Base-by-base conservation (phyloP, 768 basidiomycete species). In the Crucibulum laeve region DNA sequence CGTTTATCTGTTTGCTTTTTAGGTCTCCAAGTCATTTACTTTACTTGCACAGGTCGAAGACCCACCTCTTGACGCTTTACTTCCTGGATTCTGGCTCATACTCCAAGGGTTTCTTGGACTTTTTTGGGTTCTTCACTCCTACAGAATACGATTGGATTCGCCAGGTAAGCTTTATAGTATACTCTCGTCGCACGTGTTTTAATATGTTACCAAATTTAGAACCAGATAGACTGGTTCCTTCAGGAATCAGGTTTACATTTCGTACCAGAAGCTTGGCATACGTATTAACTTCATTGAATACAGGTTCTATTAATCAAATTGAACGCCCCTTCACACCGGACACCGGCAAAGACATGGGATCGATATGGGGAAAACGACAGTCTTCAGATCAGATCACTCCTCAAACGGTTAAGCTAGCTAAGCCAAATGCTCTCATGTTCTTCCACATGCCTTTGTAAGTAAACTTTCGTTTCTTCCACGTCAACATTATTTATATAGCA, bases 401-500 rank as follows among this genome's bases (percentile, higher is more conserved):
- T 0, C 58, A 70, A 38, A 61, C 63, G 18, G 63, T 67, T 53
- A 72, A 70, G 43, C 70, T 93, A 2, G 90, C 88, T 3, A 98
- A 96, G 62, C 95, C 95, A 1, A 97, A 97, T 55, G 95, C 91
- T 0, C 62, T 98, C 52, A 89, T 91, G 87, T 96, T 95, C 68
- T 97, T 96, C 82, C 95, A 98, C 53, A 98, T 99, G 37, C 95
- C 95, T 40, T 57, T 97, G 85, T 90, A 57, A 17, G 84, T 70
- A 17, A 37, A 19, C 23, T 5, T 41, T 0, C 21, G 8, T 22
- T 24, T 48, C 22, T 26, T 42, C 10, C 22, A 21, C 23, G 18
- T 25, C 11, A 28, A 37, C 36, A 23, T 37, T 40, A 46, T 44
- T 38, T 35, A 25, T 43, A 33, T 19, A 28, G 5, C 24, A 38